phyloP scores from a whole-genome alignment of 2,329 filamentous ascomycete genomes.

The Monosporascus sp. region DNA sequence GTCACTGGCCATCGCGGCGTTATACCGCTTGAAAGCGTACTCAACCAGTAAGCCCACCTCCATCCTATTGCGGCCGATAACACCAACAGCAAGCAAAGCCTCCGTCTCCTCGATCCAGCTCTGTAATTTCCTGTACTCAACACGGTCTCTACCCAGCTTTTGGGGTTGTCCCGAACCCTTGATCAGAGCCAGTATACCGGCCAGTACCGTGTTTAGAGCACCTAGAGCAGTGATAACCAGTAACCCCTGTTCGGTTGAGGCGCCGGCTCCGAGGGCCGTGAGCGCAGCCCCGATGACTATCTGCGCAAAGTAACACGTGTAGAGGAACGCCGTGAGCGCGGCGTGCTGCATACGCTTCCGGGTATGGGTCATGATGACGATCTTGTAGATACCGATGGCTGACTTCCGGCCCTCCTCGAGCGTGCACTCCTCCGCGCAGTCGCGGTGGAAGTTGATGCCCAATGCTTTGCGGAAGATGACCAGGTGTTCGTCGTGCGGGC shows the following conservation, averaged over 20 bases:
- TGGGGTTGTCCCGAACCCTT: slow-evolving; percentile 47
- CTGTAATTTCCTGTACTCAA: slow-evolving; percentile 40
- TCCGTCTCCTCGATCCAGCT: slow-evolving; percentile 53
- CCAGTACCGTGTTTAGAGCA: slow-evolving; percentile 57
- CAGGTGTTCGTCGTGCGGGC: slow-evolving; percentile 33
- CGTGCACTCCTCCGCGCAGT: slow-evolving; percentile 15
- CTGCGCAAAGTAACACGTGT: slow-evolving; percentile 38
- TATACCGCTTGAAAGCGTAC: slow-evolving; percentile 38
- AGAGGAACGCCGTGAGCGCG: slow-evolving; percentile 32
- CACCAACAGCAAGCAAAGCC: slow-evolving; percentile 35
- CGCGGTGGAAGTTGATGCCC: slow-evolving; percentile 33
- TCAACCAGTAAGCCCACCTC: slow-evolving; percentile 40
- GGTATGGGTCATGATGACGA: slow-evolving; percentile 29
- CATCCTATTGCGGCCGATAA: slow-evolving; percentile 35
- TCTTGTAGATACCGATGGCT: slow-evolving; percentile 37
- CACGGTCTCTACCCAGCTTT: slow-evolving; percentile 39
- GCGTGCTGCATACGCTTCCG: slow-evolving; percentile 28
- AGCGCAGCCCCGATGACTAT: slow-evolving; percentile 43
- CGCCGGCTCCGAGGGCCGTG: slow-evolving; percentile 42
- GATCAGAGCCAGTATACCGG: slow-evolving; percentile 53
- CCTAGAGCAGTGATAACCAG: slow-evolving; percentile 52
- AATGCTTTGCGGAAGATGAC: slow-evolving; percentile 38
- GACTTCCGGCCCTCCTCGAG: slow-evolving; percentile 30
- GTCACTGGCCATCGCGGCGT: slow-evolving; percentile 34
- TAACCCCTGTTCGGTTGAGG: slow-evolving; percentile 42